Evolutionary conservation across 2,329 filamentous ascomycete species (phyloP).

Genomic region (Xylaria arbuscula): DNA sequence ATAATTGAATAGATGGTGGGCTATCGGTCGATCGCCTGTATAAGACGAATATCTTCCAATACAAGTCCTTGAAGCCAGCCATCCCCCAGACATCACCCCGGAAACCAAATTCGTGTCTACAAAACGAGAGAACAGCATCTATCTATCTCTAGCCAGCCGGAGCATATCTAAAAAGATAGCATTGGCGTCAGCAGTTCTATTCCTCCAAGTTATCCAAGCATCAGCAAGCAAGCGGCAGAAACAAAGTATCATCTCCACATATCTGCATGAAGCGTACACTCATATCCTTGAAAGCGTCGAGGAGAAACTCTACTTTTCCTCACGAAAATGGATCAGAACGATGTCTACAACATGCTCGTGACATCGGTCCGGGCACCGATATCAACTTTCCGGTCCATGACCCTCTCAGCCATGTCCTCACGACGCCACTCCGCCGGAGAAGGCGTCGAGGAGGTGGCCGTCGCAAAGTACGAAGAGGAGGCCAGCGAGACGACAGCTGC

Average conservation of each 20-base stretch:
- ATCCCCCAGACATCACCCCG: not conserved
- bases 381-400: constrained; percentile 62
- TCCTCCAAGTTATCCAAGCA: no score
- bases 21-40: not conserved
- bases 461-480: constrained; percentile 33
- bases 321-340: constrained; percentile 46
- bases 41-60: not conserved
- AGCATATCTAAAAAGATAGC: no score
- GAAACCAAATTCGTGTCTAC: not conserved
- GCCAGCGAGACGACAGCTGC: constrained; percentile 5
- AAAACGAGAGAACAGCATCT: not conserved
- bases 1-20: not conserved
- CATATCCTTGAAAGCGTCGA: not conserved
- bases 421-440: constrained; percentile 28
- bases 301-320: constrained; percentile 14
- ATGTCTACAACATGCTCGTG: constrained; percentile 63
- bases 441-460: constrained; percentile 31
- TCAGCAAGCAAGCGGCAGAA: no score
- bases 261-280: no score
- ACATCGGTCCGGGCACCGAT: constrained; percentile 63
- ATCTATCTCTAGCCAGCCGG: no score
- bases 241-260: not conserved
- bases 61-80: not conserved
- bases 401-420: constrained; percentile 50
- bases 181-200: no score